Percentiles rank a stretch among this genome's conserved stretches.
Conservation (phyloP, 495 filamentous ascomycete species). For the Hypoxylon fuscum region DNA sequence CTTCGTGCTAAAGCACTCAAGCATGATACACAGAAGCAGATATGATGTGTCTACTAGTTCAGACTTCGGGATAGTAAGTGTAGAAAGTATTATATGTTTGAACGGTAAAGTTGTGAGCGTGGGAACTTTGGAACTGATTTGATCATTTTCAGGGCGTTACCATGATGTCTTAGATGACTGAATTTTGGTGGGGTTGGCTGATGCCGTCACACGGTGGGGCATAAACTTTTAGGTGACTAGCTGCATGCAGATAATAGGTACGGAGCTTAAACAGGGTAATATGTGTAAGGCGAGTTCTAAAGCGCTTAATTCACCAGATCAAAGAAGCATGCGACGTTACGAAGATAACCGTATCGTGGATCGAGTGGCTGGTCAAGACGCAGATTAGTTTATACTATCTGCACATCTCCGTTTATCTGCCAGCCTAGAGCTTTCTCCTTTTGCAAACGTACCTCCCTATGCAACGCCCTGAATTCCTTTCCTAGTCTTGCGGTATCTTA, state of each 20-base stretch:
- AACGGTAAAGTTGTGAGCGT: background rate
- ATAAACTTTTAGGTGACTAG: slow-evolving; percentile 2
- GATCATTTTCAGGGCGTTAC: slow-evolving; percentile 17
- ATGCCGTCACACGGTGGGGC: slow-evolving; percentile 41
- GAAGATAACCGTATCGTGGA: too few species aligned
- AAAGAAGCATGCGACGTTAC: too few species aligned
- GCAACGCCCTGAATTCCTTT: slow-evolving; percentile 21
- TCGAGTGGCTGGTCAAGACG: background rate
- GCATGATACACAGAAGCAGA: slow-evolving; percentile 15
- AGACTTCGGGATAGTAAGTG: slow-evolving; percentile 3
- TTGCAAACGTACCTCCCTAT: slow-evolving; percentile 14
- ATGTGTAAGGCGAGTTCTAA: too few species aligned
- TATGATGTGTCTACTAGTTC: slow-evolving; percentile 9
- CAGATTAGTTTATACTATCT: slow-evolving; percentile 6
- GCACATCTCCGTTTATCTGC: background rate
- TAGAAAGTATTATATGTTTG: slow-evolving; percentile 3
- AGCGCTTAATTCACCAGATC: too few species aligned
- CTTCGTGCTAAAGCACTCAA: slow-evolving; percentile 22
- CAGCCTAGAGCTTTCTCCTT: background rate
- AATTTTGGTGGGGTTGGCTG: slow-evolving; percentile 38
- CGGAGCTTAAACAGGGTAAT: too few species aligned
- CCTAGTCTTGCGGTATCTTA: slow-evolving; percentile 58
- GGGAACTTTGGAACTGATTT: slow-evolving; percentile 13
- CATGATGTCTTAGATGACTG: slow-evolving; percentile 27
- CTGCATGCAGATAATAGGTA: too few species aligned